Evolutionary conservation across 768 basidiomycete species (phyloP).

Genomic region (Agaricus blazei): DNA sequence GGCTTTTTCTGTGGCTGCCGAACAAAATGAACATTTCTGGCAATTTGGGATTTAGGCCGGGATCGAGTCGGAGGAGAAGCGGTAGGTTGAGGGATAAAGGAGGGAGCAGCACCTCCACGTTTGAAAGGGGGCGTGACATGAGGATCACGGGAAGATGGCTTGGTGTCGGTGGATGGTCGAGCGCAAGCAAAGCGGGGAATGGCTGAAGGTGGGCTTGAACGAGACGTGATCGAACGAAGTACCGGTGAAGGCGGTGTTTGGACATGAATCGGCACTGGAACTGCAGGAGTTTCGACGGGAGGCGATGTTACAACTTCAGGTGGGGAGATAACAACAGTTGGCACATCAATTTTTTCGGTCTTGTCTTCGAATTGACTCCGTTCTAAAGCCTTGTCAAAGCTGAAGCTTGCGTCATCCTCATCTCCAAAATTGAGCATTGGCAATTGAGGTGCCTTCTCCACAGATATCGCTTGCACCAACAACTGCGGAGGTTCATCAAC

Average conservation of each 20-base stretch:
- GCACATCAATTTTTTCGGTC: constrained; percentile 16
- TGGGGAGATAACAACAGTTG: constrained; percentile 11
- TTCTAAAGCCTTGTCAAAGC: constrained; percentile 25
- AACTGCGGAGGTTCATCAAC: constrained; percentile 22
- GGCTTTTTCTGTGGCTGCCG: constrained; percentile 40
- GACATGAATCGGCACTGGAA: constrained; percentile 7
- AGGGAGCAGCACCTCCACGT: constrained; percentile 40
- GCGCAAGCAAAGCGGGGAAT: constrained; percentile 37
- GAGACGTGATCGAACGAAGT: constrained; percentile 21
- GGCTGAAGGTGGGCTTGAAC: constrained; percentile 37
- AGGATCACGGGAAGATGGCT: constrained; percentile 20
- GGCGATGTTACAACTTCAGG: constrained; percentile 9
- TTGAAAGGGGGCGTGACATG: constrained; percentile 51
- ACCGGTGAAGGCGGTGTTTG: constrained; percentile 27
- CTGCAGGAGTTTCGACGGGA: constrained; percentile 10
- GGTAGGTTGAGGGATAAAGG: constrained; percentile 60
- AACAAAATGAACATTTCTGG: constrained; percentile 35
- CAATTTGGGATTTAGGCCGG: constrained; percentile 25
- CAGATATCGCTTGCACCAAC: constrained; percentile 19
- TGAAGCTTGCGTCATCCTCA: constrained; percentile 26
- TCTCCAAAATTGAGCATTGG: constrained; percentile 31
- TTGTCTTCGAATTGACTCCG: constrained; percentile 4
- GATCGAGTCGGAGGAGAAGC: constrained; percentile 36
- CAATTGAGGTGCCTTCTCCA: constrained; percentile 26
- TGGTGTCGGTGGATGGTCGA: constrained; percentile 23